Percentiles rank a stretch among this genome's conserved stretches.
phyloP scores from a whole-genome alignment of 129 eudicot genomes.

The Arctium minus region DNA sequence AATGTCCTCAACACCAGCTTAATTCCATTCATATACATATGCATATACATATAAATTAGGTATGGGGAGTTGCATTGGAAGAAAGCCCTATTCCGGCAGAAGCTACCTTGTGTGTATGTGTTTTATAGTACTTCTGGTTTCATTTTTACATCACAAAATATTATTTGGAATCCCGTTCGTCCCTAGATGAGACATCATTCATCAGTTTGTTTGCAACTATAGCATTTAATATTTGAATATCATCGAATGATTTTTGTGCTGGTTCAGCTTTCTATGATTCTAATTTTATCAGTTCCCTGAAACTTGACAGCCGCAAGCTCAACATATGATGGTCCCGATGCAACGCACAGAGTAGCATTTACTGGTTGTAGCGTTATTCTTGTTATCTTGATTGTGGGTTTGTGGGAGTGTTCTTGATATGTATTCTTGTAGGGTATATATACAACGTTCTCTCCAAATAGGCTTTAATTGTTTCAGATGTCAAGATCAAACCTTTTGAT shows the following conservation, averaged over 20 bases:
- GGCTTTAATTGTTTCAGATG: neutral
- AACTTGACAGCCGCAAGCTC: constrained; percentile 42
- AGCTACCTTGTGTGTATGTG: too few species aligned
- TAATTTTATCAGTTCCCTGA: neutral
- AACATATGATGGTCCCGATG: constrained; percentile 59
- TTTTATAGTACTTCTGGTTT: too few species aligned
- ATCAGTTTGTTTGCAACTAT: neutral
- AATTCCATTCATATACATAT: neutral
- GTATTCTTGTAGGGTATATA: constrained; percentile 8
- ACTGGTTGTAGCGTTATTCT: neutral
- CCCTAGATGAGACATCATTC: neutral
- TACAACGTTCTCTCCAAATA: neutral
- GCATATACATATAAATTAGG: neutral
- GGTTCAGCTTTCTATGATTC: constrained; percentile 3
- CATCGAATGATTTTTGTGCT: neutral
- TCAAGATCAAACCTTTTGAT: neutral
- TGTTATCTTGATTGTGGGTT: neutral
- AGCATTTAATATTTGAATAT: neutral
- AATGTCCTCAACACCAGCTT: neutral
- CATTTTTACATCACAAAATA: too few species aligned
- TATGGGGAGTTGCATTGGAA: neutral
- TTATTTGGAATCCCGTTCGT: too few species aligned
- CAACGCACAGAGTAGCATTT: constrained; percentile 48
- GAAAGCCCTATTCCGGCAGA: too few species aligned
- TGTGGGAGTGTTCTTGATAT: constrained; percentile 6